Conservation (phyloP, 2,329 filamentous ascomycete species). For the Didymosphaeria variabile region DNA sequence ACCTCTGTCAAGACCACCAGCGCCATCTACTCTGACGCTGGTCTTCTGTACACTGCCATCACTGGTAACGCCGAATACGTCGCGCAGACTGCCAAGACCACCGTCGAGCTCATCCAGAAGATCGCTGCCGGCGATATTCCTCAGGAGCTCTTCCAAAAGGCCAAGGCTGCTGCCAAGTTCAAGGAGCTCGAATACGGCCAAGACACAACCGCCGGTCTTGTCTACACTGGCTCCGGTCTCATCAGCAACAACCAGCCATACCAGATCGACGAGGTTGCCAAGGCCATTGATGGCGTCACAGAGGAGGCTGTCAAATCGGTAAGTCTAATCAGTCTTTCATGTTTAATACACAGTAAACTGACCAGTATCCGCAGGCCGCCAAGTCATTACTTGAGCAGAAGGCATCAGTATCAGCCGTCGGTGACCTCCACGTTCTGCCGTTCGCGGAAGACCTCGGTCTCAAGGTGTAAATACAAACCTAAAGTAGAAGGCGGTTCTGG, state of each 20-base stretch:
- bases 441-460: conserved; percentile 95
- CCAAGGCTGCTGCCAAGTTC: conserved; percentile 92
- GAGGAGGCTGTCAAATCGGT: conserved; percentile 86
- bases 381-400: conserved; percentile 88
- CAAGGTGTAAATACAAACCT: conserved; percentile 76
- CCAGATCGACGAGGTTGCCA: conserved; percentile 81
- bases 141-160: conserved; percentile 90
- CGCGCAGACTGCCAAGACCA: conserved; percentile 75
- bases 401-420: conserved; percentile 87
- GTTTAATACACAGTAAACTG: conserved; percentile 25
- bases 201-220: conserved; percentile 77
- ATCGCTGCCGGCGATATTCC: conserved; percentile 77
- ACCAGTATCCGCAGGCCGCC: conserved; percentile 69
- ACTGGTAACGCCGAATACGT: conserved; percentile 78
- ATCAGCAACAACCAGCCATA: conserved; percentile 83
- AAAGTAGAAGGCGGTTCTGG: conserved; percentile 33
- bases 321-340: conserved; percentile 53
- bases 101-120: conserved; percentile 83
- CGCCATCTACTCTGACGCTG: conserved; percentile 90
- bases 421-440: conserved; percentile 89
- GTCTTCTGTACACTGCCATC: conserved; percentile 85
- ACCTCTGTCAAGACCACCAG: conserved; percentile 78
- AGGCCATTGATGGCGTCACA: conserved; percentile 82
- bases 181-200: conserved; percentile 84
- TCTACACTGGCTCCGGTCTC: conserved; percentile 84